A percentile compares a stretch with the other conserved stretches of the same genome.
phyloP scores from a whole-genome alignment of 345 rosid genomes.

The Jatropha curcas region DNA sequence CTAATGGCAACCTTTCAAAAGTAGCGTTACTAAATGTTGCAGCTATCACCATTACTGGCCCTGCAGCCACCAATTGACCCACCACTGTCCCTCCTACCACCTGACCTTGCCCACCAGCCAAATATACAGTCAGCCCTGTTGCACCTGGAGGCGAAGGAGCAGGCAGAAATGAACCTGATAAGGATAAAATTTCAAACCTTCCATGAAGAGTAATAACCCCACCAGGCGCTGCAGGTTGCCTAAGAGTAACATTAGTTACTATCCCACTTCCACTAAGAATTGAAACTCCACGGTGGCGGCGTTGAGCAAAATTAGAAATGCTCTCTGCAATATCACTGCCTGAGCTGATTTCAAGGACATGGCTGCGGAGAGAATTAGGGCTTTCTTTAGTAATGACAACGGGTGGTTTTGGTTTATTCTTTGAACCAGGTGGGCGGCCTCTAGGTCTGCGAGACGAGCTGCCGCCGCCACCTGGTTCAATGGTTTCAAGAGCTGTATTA shows the following conservation, averaged over 20 bases:
- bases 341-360: conserved; percentile 70
- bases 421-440: conserved; percentile 89
- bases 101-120: conserved; percentile 90
- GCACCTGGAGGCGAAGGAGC: conserved; percentile 79
- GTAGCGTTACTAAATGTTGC: conserved; percentile 83
- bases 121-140: conserved; percentile 65
- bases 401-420: conserved; percentile 76
- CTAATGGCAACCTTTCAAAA: conserved; percentile 75
- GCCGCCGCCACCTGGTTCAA: conserved; percentile 54
- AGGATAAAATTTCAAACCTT: conserved; percentile 82
- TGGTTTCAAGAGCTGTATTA: conserved; percentile 25
- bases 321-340: conserved; percentile 75
- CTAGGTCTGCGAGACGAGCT: conserved; percentile 67
- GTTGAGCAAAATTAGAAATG: conserved; percentile 59
- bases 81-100: conserved; percentile 79
- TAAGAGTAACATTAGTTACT: conserved; percentile 70
- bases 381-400: conserved; percentile 78
- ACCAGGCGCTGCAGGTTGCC: conserved; percentile 72
- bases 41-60: conserved; percentile 83
- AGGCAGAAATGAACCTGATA: conserved; percentile 74
- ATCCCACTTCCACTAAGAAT: conserved; percentile 78
- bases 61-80: conserved; percentile 72
- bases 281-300: conserved; percentile 76
- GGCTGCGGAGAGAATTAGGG: conserved; percentile 83
- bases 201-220: conserved; percentile 75